Conservation (phyloP, 306 rosid genomes). For the Benincasa hispida region DNA sequence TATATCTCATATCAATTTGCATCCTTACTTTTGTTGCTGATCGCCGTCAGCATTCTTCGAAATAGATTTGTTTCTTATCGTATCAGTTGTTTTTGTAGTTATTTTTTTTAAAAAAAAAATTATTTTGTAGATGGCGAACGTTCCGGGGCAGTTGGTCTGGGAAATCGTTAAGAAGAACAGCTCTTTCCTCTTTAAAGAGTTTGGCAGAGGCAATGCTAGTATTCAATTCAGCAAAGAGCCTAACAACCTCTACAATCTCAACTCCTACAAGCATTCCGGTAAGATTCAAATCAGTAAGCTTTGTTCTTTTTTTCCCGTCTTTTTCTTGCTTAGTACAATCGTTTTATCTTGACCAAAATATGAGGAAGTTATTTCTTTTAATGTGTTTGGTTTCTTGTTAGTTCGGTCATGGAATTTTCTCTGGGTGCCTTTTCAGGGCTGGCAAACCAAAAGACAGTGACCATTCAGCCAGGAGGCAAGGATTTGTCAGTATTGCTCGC, state of each 20-base stretch:
- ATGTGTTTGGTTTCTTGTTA: background rate
- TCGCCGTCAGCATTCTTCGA: background rate
- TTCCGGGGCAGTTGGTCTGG: constrained; percentile 70
- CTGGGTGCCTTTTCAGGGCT: constrained; percentile 27
- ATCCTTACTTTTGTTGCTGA: background rate
- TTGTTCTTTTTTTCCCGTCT: no score
- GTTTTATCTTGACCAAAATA: background rate
- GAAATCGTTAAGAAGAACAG: constrained; percentile 79
- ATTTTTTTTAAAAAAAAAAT: background rate
- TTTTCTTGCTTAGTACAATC: background rate
- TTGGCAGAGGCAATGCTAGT: constrained; percentile 63
- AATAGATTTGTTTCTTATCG: background rate
- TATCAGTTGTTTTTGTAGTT: background rate
- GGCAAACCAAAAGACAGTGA: constrained; percentile 73
- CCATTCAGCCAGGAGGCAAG: constrained; percentile 48
- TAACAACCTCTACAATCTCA: constrained; percentile 73
- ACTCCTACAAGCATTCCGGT: constrained; percentile 75
- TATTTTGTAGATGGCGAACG: constrained; percentile 38
- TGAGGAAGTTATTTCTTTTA: background rate
- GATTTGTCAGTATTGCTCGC: constrained; percentile 57
- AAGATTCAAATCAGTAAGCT: no score
- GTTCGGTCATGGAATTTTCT: background rate
- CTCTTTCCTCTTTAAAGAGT: constrained; percentile 61
- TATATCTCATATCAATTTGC: background rate
- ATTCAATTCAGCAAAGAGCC: constrained; percentile 67